These are phyloP conservation scores for Thraustochytrium striatum DNA, from an alignment of 352 stramenopile species.

Conservation along the genomic window DNA sequence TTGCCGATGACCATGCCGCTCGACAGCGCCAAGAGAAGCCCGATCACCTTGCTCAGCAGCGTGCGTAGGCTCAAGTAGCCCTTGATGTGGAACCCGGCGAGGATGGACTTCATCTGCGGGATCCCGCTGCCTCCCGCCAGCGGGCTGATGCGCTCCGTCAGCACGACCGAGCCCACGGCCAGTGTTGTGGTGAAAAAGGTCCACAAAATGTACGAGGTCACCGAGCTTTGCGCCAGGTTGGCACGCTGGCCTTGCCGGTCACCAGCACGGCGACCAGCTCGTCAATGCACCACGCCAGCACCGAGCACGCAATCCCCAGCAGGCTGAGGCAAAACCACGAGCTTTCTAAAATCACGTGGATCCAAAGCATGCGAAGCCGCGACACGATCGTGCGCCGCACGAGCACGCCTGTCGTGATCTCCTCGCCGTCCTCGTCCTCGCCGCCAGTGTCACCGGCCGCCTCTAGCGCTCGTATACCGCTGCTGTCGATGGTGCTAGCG, in stretches of 20 bases:
- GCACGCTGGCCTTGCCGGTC: background rate
- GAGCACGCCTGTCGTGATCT: background rate
- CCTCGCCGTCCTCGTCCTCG: slow-evolving; percentile 2
- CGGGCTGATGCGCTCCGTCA: slow-evolving; percentile 20
- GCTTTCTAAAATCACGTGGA: slow-evolving; percentile 35
- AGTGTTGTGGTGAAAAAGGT: slow-evolving; percentile 45
- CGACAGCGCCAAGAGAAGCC: slow-evolving; percentile 85
- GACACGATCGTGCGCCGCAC: background rate
- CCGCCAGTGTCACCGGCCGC: background rate
- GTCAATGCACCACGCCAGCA: slow-evolving; percentile 37
- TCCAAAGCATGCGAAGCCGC: background rate
- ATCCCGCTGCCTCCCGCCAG: slow-evolving; percentile 49
- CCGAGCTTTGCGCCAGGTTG: slow-evolving; percentile 22
- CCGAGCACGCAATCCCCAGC: slow-evolving; percentile 1
- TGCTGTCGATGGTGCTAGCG: background rate
- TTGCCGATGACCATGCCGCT: slow-evolving; percentile 91
- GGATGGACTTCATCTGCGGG: slow-evolving; percentile 50
- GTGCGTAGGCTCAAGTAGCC: slow-evolving; percentile 49
- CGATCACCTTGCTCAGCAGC: slow-evolving; percentile 61
- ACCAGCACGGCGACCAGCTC: slow-evolving; percentile 22
- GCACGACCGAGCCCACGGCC: slow-evolving; percentile 21
- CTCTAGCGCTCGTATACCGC: no score
- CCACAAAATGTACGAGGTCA: slow-evolving; percentile 38
- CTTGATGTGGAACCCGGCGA: slow-evolving; percentile 50
- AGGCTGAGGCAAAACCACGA: slow-evolving; percentile 36